Evolutionary conservation across 495 filamentous ascomycete species (phyloP).

Genomic region (Penicillium angulare): DNA sequence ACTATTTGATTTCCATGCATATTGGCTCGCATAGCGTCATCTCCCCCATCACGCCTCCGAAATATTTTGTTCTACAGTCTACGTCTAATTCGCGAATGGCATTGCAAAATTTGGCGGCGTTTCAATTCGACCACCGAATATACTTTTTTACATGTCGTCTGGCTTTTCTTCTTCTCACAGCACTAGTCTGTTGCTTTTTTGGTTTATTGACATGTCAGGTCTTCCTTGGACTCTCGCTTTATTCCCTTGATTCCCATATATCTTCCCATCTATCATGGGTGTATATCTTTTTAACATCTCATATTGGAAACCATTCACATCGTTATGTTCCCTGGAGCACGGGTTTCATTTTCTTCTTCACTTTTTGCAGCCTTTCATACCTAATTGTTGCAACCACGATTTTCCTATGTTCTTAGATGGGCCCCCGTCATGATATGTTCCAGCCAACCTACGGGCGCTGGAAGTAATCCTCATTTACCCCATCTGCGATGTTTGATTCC

Average conservation of each 20-base stretch:
- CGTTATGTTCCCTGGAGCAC: background rate
- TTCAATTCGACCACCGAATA: constrained; percentile 41
- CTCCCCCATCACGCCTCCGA: constrained; percentile 25
- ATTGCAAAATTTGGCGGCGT: constrained; percentile 46
- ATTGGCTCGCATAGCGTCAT: constrained; percentile 48
- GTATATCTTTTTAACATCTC: constrained; percentile 22
- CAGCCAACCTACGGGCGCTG: constrained; percentile 6
- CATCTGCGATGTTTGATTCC: constrained; percentile 16
- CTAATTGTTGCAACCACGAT: constrained; percentile 22
- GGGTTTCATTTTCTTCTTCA: background rate
- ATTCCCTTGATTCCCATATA: constrained; percentile 25
- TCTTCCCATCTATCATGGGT: constrained; percentile 34
- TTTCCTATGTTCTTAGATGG: constrained; percentile 25
- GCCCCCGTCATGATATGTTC: constrained; percentile 6
- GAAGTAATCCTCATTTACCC: constrained; percentile 7
- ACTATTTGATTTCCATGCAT: constrained; percentile 43
- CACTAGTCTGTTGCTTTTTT: constrained; percentile 6
- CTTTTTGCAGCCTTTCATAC: constrained; percentile 8
- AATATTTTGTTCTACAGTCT: constrained; percentile 27
- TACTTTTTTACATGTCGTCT: constrained; percentile 43
- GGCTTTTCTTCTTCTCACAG: constrained; percentile 14
- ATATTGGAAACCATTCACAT: constrained; percentile 4
- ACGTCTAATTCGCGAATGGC: constrained; percentile 42
- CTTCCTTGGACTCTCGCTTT: constrained; percentile 11
- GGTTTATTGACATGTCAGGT: constrained; percentile 7